Percentiles rank a stretch among this genome's conserved stretches.
These are phyloP conservation scores for Clavulina sp. DNA, from an alignment of 768 basidiomycete species.

Conservation along the genomic window DNA sequence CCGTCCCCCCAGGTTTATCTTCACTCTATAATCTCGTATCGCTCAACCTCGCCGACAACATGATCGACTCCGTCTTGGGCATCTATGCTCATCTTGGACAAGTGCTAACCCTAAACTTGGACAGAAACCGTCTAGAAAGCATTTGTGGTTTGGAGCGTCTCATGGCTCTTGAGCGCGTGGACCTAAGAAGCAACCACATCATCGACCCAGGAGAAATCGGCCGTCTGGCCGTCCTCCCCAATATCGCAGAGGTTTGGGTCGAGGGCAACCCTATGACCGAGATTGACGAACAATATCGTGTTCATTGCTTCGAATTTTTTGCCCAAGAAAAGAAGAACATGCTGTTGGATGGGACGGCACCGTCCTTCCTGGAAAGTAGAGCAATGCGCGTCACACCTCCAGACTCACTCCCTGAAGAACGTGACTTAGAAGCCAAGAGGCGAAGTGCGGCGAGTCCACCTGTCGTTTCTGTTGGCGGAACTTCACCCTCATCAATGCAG, in stretches of 20 bases:
- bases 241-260: slow-evolving; percentile 65
- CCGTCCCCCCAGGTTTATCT: slow-evolving; percentile 63
- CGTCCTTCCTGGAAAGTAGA: slow-evolving; percentile 55
- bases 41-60: slow-evolving; percentile 93
- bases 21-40: slow-evolving; percentile 62
- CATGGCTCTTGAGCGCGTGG: slow-evolving; percentile 63
- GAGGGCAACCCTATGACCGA: slow-evolving; percentile 71
- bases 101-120: slow-evolving; percentile 60
- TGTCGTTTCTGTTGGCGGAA: slow-evolving; percentile 7
- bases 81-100: slow-evolving; percentile 70
- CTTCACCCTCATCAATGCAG: neutral
- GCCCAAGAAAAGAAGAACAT: slow-evolving; percentile 67
- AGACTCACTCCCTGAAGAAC: no score
- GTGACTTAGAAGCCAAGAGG: neutral
- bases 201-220: slow-evolving; percentile 76
- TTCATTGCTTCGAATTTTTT: slow-evolving; percentile 70
- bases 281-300: slow-evolving; percentile 48
- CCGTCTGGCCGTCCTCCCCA: slow-evolving; percentile 59
- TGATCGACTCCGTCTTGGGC: slow-evolving; percentile 88
- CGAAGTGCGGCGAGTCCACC: slow-evolving; percentile 5
- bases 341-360: slow-evolving; percentile 52
- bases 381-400: slow-evolving; percentile 19
- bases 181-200: slow-evolving; percentile 62
- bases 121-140: slow-evolving; percentile 80
- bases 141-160: slow-evolving; percentile 90